Evolutionary conservation across 176 grass and related monocot genomes (phyloP), one percentile per base, ranked within the genome.

Genomic region (Rhynchospora tenuis): DNA sequence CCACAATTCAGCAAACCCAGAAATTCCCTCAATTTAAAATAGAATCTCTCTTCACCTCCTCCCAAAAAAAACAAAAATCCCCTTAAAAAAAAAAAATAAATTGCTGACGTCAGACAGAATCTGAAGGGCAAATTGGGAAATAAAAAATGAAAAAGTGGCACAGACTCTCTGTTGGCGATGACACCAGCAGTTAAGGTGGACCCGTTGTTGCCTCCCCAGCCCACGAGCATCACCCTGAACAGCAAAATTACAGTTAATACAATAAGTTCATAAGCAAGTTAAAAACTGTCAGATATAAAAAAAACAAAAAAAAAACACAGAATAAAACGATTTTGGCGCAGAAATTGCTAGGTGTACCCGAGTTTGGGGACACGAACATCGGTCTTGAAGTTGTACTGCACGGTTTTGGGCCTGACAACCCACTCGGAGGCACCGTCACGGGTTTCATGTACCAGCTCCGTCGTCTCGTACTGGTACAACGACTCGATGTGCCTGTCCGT

Each of bases 171-270:
- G 90, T 94, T 98, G 59, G 95, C 95, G 71, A 94, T 94, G 56
- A 94, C 92, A 67, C 95, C 95, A 61, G 95, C 95, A 9, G 89
- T 98, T 26, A 98, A 89, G 3, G 95, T 98, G 68, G 90, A 93
- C 27, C 95, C 95, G 62, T 98, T 98, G 86, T 98, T 98, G 85
- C 95, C 95, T 31, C 95, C 95, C 92, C 89, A 95, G 12, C 95
- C 95, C 81, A 93, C 95, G 19, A 98, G 90, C 95, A 98, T 93
- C 79, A 98, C 92, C 59, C 94, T 97, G 86, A 68, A 69, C 17
- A 55, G 73, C 47, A 26, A 73, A 52, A 56, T 68, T 84, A 31
- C 51, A 82, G 69, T 44, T 73, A 62, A 20, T 70, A 68, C 64
- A 62, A 20, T 70, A 68, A 59, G 48, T 12, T 59, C 15, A 38